Evolutionary conservation across 805 yeast genomes (phyloP).

Genomic region (Ogataea trehaloabstinens): DNA sequence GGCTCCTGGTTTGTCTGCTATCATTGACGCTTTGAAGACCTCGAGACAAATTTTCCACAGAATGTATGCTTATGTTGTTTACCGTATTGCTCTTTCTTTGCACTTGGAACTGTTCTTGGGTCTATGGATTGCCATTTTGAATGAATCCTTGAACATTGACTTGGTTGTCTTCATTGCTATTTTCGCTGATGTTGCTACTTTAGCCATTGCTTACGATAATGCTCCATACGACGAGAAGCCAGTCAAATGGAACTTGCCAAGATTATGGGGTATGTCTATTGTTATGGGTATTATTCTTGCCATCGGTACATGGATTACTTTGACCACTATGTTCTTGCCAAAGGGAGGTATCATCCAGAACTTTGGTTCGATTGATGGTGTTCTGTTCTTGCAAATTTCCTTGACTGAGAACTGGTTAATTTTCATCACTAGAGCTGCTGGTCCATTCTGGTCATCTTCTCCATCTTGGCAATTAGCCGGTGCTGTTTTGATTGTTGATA

Average conservation of each 20-base stretch:
- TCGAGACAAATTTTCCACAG: constrained; percentile 98
- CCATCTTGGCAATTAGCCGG: constrained; percentile 98
- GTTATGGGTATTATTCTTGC: constrained; percentile 84
- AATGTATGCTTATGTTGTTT: constrained; percentile 96
- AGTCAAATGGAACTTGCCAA: constrained; percentile 95
- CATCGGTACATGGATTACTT: constrained; percentile 89
- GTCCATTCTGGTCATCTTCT: constrained; percentile 96
- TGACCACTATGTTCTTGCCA: constrained; percentile 88
- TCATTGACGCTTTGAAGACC: constrained; percentile 91
- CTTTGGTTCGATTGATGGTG: constrained; percentile 93
- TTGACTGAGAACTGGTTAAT: constrained; percentile 97
- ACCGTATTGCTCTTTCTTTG: constrained; percentile 94
- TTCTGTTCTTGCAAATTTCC: constrained; percentile 89
- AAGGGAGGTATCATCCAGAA: constrained; percentile 94
- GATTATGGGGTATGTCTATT: constrained; percentile 96
- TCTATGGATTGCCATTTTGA: constrained; percentile 93
- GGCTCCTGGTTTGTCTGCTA: constrained; percentile 94
- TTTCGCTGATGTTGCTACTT: constrained; percentile 95
- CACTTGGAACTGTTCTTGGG: constrained; percentile 95
- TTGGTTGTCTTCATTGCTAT: constrained; percentile 95
- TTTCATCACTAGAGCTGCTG: constrained; percentile 94
- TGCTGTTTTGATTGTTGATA: constrained; percentile 87
- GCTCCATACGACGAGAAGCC: constrained; percentile 94
- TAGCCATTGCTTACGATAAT: constrained; percentile 95
- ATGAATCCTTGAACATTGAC: constrained; percentile 82